Evolutionary conservation across 2,329 filamentous ascomycete genomes (phyloP).

Genomic region (Aspergillus pseudoglaucus): DNA sequence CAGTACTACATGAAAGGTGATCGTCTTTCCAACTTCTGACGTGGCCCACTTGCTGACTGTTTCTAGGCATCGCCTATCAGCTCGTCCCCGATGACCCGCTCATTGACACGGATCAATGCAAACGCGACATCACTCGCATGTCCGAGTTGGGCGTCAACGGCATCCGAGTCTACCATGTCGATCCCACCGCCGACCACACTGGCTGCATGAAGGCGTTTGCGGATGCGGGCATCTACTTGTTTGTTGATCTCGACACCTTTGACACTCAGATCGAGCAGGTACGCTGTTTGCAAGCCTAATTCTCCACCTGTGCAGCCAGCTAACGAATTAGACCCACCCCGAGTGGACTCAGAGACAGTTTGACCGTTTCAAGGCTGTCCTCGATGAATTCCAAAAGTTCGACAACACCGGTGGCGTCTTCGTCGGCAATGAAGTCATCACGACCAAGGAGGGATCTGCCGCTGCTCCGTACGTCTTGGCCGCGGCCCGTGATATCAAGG

Average conservation of each 20-base stretch:
- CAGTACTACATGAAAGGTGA: conserved; percentile 81
- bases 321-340: conserved; percentile 44
- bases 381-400: conserved; percentile 71
- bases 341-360: conserved; percentile 69
- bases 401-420: conserved; percentile 80
- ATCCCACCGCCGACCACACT: conserved; percentile 62
- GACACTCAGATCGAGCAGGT: conserved; percentile 39
- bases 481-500: conserved; percentile 73
- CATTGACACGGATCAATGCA: conserved; percentile 67
- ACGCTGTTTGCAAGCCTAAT: conserved; percentile 6
- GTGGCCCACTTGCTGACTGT: not conserved
- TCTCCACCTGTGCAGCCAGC: not conserved
- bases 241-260: conserved; percentile 66
- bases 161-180: conserved; percentile 84
- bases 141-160: conserved; percentile 72
- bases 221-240: conserved; percentile 73
- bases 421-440: conserved; percentile 77
- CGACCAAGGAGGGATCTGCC: conserved; percentile 43
- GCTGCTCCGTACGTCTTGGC: conserved; percentile 80
- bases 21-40: conserved; percentile 4
- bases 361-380: conserved; percentile 60
- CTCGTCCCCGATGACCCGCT: conserved; percentile 67
- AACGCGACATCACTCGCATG: conserved; percentile 70
- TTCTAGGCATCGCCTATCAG: conserved; percentile 65
- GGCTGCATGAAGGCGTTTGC: conserved; percentile 76